phyloP scores from a whole-genome alignment of 768 basidiomycete genomes.

The Pulveroboletus sp. region DNA sequence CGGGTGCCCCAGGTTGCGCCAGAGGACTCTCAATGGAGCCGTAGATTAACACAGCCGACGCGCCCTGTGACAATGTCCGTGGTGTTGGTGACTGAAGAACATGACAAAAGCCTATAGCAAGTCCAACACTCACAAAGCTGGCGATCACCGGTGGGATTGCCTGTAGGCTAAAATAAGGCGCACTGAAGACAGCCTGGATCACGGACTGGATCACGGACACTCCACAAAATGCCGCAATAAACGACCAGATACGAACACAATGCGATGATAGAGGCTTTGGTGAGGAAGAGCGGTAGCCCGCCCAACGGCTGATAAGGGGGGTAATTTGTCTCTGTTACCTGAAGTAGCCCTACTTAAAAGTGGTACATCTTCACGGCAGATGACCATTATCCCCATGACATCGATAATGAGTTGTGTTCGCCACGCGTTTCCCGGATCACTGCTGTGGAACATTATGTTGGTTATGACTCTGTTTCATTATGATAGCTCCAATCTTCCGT shows the following conservation, averaged over 20 bases:
- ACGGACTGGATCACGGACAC: constrained; percentile 35
- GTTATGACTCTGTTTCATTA: too few relatives aligned
- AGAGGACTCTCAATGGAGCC: constrained; percentile 49
- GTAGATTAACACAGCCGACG: constrained; percentile 30
- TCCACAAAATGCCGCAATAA: constrained; percentile 47
- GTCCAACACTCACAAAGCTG: constrained; percentile 17
- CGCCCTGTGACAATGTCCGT: too few relatives aligned
- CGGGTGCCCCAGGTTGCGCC: constrained; percentile 44
- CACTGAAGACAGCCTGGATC: constrained; percentile 48
- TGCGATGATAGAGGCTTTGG: neutral
- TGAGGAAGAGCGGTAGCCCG: constrained; percentile 10
- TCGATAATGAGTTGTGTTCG: too few relatives aligned
- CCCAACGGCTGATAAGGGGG: constrained; percentile 13
- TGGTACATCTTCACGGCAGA: too few relatives aligned
- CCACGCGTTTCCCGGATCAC: too few relatives aligned
- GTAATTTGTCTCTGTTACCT: too few relatives aligned
- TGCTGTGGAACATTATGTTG: too few relatives aligned
- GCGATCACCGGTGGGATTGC: constrained; percentile 33
- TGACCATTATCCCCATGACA: too few relatives aligned
- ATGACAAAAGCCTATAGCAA: neutral
- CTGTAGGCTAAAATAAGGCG: constrained; percentile 42
- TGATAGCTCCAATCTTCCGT: too few relatives aligned
- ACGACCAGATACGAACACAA: constrained; percentile 38
- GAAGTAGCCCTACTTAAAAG: too few relatives aligned
- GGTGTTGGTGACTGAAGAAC: neutral